A percentile compares a stretch with the other conserved stretches of the same genome.
Conservation (phyloP, 441 rosid genomes). For the Eutrema salsugineum region DNA sequence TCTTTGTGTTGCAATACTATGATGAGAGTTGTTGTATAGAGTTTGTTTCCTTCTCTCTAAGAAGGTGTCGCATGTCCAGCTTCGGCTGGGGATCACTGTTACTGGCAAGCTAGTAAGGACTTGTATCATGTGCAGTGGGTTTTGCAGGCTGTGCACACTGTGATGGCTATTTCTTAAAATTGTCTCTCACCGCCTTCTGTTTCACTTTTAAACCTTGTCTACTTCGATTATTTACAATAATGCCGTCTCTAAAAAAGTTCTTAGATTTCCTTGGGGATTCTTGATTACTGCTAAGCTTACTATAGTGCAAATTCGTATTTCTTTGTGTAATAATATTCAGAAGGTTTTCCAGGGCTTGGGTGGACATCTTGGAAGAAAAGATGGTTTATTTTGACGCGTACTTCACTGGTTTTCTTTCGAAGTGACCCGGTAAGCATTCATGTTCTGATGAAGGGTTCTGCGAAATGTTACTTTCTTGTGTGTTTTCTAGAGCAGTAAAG, state of each 20-base stretch:
- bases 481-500: neutral
- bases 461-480: neutral
- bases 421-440: slow-evolving; percentile 87
- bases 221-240: neutral
- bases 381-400: slow-evolving; percentile 95
- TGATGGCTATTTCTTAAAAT: neutral
- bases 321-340: neutral
- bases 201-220: neutral
- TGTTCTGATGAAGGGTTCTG: slow-evolving; percentile 6
- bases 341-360: slow-evolving; percentile 68
- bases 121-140: neutral
- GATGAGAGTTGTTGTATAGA: neutral
- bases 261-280: neutral
- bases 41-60: neutral
- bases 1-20: neutral
- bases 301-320: neutral
- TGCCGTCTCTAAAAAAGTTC: neutral
- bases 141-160: neutral
- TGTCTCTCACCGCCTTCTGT: neutral
- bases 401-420: slow-evolving; percentile 95
- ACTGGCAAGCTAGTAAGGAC: slow-evolving; percentile 1
- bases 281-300: neutral
- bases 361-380: slow-evolving; percentile 99
- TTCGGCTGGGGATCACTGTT: neutral
- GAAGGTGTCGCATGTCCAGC: neutral